A percentile compares a stretch with the other conserved stretches of the same genome.
Conservation (phyloP, 805 yeast species). For the Candida odintsovae region DNA sequence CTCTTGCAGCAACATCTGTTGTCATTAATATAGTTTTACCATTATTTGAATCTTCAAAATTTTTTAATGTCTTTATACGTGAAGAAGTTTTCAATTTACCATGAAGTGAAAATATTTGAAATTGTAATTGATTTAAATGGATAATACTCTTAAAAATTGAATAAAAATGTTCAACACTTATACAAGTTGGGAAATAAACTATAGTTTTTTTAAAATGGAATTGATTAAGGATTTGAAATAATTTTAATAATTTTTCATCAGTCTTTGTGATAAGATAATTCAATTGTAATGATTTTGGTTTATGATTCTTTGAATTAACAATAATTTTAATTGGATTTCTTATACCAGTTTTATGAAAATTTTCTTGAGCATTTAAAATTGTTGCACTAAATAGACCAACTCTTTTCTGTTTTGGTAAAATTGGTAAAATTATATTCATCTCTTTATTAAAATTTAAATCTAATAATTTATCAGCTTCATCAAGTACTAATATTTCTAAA, state of each 20-base stretch:
- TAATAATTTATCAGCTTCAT: conserved; percentile 87
- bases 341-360: conserved; percentile 82
- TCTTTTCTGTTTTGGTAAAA: conserved; percentile 85
- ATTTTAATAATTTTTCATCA: conserved; percentile 50
- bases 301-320: conserved; percentile 51
- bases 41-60: conserved; percentile 34
- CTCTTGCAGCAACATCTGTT: conserved; percentile 98
- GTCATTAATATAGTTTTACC: conserved; percentile 67
- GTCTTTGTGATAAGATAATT: conserved; percentile 57
- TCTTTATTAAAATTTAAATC: conserved; percentile 73
- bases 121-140: conserved; percentile 21
- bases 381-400: conserved; percentile 96
- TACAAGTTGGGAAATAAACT: conserved; percentile 90
- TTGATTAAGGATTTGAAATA: conserved; percentile 47
- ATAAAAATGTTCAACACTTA: conserved; percentile 74
- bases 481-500: conserved; percentile 71
- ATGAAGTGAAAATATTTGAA: conserved; percentile 68
- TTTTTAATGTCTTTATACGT: conserved; percentile 63
- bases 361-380: conserved; percentile 71
- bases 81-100: conserved; percentile 85
- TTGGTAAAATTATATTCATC: conserved; percentile 56
- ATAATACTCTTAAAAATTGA: conserved; percentile 40
- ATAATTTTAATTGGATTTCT: conserved; percentile 86
- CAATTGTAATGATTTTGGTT: conserved; percentile 62
- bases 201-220: conserved; percentile 71